Percentiles rank a stretch among this genome's conserved stretches.
phyloP scores from a whole-genome alignment of 1,284 basidiomycete species.

The Ustilago sp. region DNA sequence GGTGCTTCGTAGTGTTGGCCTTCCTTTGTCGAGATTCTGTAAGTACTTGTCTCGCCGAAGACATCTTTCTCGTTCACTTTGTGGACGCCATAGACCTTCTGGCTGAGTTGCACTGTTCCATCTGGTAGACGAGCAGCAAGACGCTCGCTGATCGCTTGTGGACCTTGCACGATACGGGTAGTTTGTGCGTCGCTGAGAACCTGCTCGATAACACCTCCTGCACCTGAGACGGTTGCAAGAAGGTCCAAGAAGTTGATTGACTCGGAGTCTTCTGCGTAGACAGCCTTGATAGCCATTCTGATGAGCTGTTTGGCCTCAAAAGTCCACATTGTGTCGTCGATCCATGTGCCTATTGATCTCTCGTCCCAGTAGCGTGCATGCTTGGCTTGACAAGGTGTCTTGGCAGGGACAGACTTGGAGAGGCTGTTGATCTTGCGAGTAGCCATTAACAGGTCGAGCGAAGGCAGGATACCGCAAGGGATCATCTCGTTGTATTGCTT shows the following conservation, averaged over 20 bases:
- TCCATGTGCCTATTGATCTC: slow-evolving; percentile 48
- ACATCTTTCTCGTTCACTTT: slow-evolving; percentile 1
- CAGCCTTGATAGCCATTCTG: slow-evolving; percentile 46
- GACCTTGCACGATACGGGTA: slow-evolving; percentile 38
- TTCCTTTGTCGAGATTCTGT: slow-evolving; percentile 28
- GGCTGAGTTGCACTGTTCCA: slow-evolving; percentile 14
- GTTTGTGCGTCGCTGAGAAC: slow-evolving; percentile 48
- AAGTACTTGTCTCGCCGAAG: slow-evolving; percentile 3
- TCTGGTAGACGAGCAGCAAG: slow-evolving; percentile 35
- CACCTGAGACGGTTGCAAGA: slow-evolving; percentile 36
- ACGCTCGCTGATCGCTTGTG: slow-evolving; percentile 36
- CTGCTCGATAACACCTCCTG: slow-evolving; percentile 42
- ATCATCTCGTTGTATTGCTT: slow-evolving; percentile 42
- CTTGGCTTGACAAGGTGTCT: slow-evolving; percentile 25
- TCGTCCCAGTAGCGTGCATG: slow-evolving; percentile 41
- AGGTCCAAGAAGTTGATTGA: slow-evolving; percentile 49
- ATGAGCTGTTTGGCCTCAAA: slow-evolving; percentile 39
- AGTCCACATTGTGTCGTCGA: slow-evolving; percentile 44
- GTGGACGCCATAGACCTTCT: slow-evolving; percentile 24
- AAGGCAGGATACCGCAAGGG: slow-evolving; percentile 39
- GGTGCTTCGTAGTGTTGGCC: slow-evolving; percentile 26
- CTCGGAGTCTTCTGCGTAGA: slow-evolving; percentile 48
- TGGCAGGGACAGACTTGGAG: slow-evolving; percentile 33
- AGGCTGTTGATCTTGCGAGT: slow-evolving; percentile 49
- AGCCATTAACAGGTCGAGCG: slow-evolving; percentile 41